Evolutionary conservation across 1,284 basidiomycete genomes (phyloP), one percentile per base, ranked within the genome.

Genomic region (Xanthoconium separans): DNA sequence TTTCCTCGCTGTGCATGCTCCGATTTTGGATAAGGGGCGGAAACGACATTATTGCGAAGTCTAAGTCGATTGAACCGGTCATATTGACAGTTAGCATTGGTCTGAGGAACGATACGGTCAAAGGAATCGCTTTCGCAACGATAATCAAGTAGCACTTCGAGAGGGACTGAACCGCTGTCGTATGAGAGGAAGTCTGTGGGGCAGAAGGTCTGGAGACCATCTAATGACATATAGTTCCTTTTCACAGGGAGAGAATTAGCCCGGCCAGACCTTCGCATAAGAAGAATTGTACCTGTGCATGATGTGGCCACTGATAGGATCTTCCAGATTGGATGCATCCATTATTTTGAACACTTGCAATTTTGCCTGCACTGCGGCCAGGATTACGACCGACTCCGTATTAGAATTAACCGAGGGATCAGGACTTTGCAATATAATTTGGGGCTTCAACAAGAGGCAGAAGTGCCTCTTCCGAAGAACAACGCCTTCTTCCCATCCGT

Each of bases 11-110:
- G 60, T n/a, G 65, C 60, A 45, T 75, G 67, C 36, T 71, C 62
- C 34, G 70, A 66, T 36, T 59, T 69, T 9, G 71, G 45, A 59
- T 70, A 70, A 57, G 73, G 57, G 56, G 78, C 72, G 50, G 82
- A 79, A 39, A 83, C 82, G 7, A 84, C 74, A 55, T 83, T 86
- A 64, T 88, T 92, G 41, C 89, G 85, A 47, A 97, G 75, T 29
- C 94, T 86, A 12, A 96, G 80, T 44, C 89, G 85, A 70, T 99
- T 98, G 77, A 98, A 98, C 70, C 93, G 94, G 78, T 99, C 96
- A 68, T 95, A 93, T 51, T 89, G 86, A 60, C 97, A 81, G 2
- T 81, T 85, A 5, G 92, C 92, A 60, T 93, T 87, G 0, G 95
- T 94, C 68, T 93, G 91, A 9, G 92, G 90, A 2, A 98, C 89